Base-by-base conservation (phyloP, 768 basidiomycete genomes). In the Heimioporus sp. region DNA sequence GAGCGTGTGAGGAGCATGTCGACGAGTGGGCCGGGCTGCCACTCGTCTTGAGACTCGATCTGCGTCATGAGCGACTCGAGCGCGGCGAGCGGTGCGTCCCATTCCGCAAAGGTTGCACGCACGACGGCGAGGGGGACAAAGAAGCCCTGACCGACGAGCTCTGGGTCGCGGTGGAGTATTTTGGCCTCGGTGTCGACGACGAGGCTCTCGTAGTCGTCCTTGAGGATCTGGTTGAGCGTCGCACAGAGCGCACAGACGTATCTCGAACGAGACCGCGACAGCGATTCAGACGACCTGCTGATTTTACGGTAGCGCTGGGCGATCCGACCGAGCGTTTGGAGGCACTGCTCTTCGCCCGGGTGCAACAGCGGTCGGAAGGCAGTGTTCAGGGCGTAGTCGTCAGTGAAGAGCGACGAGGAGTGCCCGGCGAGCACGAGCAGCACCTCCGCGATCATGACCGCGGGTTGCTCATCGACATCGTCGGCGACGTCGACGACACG, bases 371-470 rank as follows among this genome's bases (percentile, higher is more conserved):
- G 76, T 7, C 68, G 63, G 61, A 92, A 86, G 0, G 83, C 78
- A 5, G 87, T 81, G 62, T 84, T 79, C 38, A 90, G 64, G 31
- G 71, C 72, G 52, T 82, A 73, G 50, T 81, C 83, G 21, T 70
- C 60, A 16, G 82, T 77, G 69, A 97, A 93, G 46, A 97, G 75
- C 2, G 91, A 89, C 0, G 94, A 95, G 5, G 82, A 76, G 72
- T 97, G 92, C 35, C 93, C 94, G 3, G 89, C 85, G 43, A 97
- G 84, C 48, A 94, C 77, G 51, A 94, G 81, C 41, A 96, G 79
- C 49, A 95, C 75, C 71, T 96, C 94, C 59, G 92, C 86, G 56
- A 95, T 90, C 93, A 95, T 93, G 38, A 10, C 36, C 36, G 36
- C 34, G 35, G 10, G 24, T 28, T 28, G 24, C 24, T 28, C 24